Evolutionary conservation across 805 yeast genomes (phyloP).

Genomic region (Candida endomychidarum): DNA sequence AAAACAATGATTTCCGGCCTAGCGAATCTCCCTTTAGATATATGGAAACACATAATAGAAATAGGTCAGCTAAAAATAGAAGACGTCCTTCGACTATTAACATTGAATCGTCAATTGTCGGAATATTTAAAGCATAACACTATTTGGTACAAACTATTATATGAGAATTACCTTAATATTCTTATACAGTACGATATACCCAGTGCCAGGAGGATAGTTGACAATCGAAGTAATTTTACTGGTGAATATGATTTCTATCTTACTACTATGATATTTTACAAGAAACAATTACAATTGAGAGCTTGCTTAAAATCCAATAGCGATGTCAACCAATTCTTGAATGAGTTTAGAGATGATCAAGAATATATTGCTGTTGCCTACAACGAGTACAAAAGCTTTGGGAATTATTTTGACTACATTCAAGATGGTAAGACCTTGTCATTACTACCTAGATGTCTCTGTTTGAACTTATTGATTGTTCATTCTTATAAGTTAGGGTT

Average conservation of each 20-base stretch:
- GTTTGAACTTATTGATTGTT: conserved; percentile 16
- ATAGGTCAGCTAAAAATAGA: conserved; percentile 10
- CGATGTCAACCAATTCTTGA: too few species aligned
- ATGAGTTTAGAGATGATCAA: too few species aligned
- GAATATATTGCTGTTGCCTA: too few species aligned
- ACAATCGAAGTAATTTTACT: conserved; percentile 3
- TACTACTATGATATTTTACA: conserved; percentile 6
- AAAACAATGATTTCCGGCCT: not conserved
- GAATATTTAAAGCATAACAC: conserved; percentile 11
- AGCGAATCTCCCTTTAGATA: conserved; percentile 16
- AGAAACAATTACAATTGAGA: conserved; percentile 2
- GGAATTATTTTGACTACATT: not conserved
- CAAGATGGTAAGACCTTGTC: not conserved
- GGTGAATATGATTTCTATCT: conserved; percentile 5
- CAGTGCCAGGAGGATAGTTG: conserved; percentile 2
- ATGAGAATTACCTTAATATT: conserved; percentile 8
- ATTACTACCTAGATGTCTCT: conserved; percentile 11
- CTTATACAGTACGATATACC: conserved; percentile 10
- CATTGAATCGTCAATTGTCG: conserved; percentile 8
- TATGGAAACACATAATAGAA: conserved; percentile 18
- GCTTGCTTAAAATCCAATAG: not conserved
- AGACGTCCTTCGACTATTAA: conserved; percentile 15
- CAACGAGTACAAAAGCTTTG: too few species aligned
- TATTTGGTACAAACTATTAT: conserved; percentile 17
- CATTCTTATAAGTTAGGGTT: conserved; percentile 19